Conservation (phyloP, 495 filamentous ascomycete species). For the Neurospora sp. region DNA sequence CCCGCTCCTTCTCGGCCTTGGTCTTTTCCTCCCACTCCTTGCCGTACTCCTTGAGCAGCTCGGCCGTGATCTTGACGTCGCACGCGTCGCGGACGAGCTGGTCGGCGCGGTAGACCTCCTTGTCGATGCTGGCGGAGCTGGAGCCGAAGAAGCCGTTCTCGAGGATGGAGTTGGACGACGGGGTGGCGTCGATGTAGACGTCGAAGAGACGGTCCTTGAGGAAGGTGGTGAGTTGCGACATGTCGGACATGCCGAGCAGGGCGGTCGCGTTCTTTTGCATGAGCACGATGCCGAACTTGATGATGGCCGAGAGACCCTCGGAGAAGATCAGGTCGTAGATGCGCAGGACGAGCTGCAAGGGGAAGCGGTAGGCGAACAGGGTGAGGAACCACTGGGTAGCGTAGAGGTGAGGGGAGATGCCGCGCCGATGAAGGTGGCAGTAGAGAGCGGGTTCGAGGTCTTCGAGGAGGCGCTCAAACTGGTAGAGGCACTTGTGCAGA, state of each 20-base stretch:
- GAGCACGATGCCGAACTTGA: conserved; percentile 87
- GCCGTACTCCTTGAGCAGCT: conserved; percentile 69
- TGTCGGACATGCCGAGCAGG: conserved; percentile 82
- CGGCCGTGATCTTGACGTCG: conserved; percentile 72
- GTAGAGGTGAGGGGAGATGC: conserved; percentile 85
- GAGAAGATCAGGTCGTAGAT: conserved; percentile 96
- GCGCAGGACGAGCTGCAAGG: conserved; percentile 86
- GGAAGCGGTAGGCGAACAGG: conserved; percentile 97
- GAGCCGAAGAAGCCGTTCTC: conserved; percentile 97
- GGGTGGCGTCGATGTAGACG: conserved; percentile 89
- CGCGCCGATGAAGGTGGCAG: conserved; percentile 83
- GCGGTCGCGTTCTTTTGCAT: conserved; percentile 85
- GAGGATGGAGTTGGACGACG: conserved; percentile 75
- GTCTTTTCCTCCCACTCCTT: conserved; percentile 88
- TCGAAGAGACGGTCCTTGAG: conserved; percentile 92
- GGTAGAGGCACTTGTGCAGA: conserved; percentile 83
- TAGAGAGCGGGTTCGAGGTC: conserved; percentile 90
- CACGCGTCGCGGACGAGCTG: conserved; percentile 89
- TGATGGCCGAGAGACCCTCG: conserved; percentile 83
- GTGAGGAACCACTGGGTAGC: conserved; percentile 99
- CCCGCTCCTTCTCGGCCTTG: conserved; percentile 63
- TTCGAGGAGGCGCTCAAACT: conserved; percentile 90
- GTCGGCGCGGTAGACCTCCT: conserved; percentile 92
- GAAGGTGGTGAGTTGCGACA: conserved; percentile 75
- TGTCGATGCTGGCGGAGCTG: conserved; percentile 71